phyloP scores from a whole-genome alignment of 164 flowering plant species.

The Stephania cephalantha region DNA sequence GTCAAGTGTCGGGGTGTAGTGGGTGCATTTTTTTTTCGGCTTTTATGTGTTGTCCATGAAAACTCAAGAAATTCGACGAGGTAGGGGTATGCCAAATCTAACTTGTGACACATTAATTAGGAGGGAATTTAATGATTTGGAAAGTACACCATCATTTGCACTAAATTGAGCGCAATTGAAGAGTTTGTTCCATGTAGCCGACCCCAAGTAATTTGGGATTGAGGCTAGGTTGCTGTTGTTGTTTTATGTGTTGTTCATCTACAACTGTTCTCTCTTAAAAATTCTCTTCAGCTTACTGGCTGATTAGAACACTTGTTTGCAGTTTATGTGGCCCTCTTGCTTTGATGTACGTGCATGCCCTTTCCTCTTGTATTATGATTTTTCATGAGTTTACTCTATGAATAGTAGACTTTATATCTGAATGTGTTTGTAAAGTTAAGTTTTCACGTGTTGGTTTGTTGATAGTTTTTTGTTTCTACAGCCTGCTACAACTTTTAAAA shows the following conservation, averaged over 20 bases:
- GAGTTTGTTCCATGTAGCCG: too few species aligned
- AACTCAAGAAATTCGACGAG: too few species aligned
- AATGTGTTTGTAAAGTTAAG: not conserved
- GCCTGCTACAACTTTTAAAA: constrained; percentile 84
- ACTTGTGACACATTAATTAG: too few species aligned
- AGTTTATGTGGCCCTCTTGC: not conserved
- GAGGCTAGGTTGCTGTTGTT: too few species aligned
- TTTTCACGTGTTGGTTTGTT: not conserved
- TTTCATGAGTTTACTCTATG: not conserved
- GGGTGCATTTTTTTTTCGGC: not conserved
- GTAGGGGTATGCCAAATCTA: too few species aligned
- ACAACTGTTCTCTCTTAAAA: not conserved
- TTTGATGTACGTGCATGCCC: not conserved
- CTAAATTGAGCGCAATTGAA: too few species aligned
- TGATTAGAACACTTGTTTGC: not conserved
- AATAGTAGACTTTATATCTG: not conserved
- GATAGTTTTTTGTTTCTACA: constrained; percentile 21
- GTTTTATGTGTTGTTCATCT: too few species aligned
- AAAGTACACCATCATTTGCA: too few species aligned
- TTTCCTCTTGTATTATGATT: not conserved
- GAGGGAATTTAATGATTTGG: too few species aligned
- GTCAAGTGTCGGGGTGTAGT: not conserved
- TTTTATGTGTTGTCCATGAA: not conserved
- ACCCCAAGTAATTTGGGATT: too few species aligned
- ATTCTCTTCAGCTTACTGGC: not conserved